A percentile compares a stretch with the other conserved stretches of the same genome.
These are phyloP conservation scores for Gyromitra esculenta DNA, from an alignment of 2,329 filamentous ascomycete genomes.

Conservation along the genomic window DNA sequence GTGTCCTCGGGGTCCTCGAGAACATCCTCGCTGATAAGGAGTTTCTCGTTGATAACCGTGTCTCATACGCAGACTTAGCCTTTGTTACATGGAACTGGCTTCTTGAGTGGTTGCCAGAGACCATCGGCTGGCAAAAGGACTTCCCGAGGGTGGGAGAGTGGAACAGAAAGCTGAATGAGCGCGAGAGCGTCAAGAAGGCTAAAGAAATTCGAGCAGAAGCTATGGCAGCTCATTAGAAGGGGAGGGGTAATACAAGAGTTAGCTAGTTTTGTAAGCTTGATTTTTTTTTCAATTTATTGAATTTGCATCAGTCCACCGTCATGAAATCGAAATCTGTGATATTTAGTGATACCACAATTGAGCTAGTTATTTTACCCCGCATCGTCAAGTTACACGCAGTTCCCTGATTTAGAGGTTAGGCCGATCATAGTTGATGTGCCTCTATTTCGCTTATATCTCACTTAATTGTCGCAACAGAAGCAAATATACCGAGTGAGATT, in stretches of 20 bases:
- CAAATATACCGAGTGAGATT: too few relatives aligned
- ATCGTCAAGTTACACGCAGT: too few relatives aligned
- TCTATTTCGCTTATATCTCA: too few relatives aligned
- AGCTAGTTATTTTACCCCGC: too few relatives aligned
- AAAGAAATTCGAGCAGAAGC: slow-evolving; percentile 30
- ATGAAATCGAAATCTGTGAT: too few relatives aligned
- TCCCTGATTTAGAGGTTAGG: too few relatives aligned
- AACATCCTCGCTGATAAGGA: slow-evolving; percentile 59
- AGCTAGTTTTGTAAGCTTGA: not conserved
- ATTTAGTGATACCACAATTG: too few relatives aligned
- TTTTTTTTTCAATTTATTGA: too few relatives aligned
- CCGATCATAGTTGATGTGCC: too few relatives aligned
- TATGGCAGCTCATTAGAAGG: not conserved
- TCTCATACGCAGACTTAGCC: slow-evolving; percentile 61
- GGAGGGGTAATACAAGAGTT: not conserved
- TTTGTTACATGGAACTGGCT: slow-evolving; percentile 60
- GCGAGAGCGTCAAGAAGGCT: slow-evolving; percentile 52
- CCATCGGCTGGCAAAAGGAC: slow-evolving; percentile 10
- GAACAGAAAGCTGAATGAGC: slow-evolving; percentile 45
- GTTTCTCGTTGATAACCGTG: slow-evolving; percentile 63
- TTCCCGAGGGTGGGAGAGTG: slow-evolving; percentile 41
- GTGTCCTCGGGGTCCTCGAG: slow-evolving; percentile 64
- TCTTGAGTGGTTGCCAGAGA: slow-evolving; percentile 40
- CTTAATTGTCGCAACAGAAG: too few relatives aligned
- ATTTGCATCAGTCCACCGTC: too few relatives aligned